Base-by-base conservation (phyloP, 2,329 filamentous ascomycete genomes). In the Pseudogymnoascus sp. region DNA sequence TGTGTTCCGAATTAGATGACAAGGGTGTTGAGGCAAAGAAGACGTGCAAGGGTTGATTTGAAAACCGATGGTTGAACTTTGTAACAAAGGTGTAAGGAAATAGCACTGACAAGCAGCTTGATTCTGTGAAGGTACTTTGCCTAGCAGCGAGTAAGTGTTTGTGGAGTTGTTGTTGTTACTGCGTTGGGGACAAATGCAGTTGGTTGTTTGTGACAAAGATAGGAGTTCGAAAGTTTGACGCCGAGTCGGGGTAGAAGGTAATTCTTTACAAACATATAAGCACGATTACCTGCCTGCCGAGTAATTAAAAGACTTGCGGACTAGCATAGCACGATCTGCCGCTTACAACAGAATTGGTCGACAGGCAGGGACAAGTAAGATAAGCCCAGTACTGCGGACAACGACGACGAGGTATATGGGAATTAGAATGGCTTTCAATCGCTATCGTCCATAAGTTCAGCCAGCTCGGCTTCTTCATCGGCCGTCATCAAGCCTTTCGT, bases 391-490 rank as follows among this genome's bases (percentile, higher is more conserved):
- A 17, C 5, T 54, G 29, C n/a, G 2, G 4, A 3, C 26, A 33
- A 54, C 8, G 29, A 17, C 13, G 29, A 33, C n/a, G 29, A n/a
- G 47, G 47, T 44, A n/a, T 31, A 33, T 54, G 33, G 17, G 15
- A 9, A 54, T 17, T 54, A 17, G 7, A 33, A 31, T 54, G 47
- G 17, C 5, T 13, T 33, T 66, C 54, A 81, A 65, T 90, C 86
- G 67, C 83, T 80, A 64, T 90, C 87, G 62, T 87, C 90, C 90
- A 99, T 90, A 72, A 99, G 76, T 66, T 92, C 94, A 11, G 91
- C 92, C 66, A 99, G 78, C 74, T 97, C 94, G 4, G 89, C 87
- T 74, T 97, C 93, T 73, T 99, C 94, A 68, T 97, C 93, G 10
- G 84, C 88, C 4, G 92, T 96, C 74, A 97, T 77, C 70, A 86